A percentile compares a stretch with the other conserved stretches of the same genome.
phyloP scores from a whole-genome alignment of 306 rosid genomes.

The Oxytropis ochrocephala region DNA sequence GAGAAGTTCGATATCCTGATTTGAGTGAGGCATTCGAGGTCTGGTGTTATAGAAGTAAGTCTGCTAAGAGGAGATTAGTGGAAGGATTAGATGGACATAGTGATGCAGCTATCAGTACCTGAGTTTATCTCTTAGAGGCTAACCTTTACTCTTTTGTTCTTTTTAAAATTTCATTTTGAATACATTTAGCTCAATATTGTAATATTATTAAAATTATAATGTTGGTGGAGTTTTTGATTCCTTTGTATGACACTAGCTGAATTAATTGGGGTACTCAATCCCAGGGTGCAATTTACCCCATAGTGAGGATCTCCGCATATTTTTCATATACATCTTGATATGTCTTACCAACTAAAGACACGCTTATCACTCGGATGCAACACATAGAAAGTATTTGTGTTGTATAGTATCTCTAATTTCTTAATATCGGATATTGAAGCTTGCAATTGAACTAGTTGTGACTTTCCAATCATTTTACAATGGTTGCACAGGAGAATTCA shows the following conservation, averaged over 20 bases:
- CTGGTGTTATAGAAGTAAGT: conserved; percentile 90
- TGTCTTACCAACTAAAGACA: too few species aligned
- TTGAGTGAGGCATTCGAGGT: conserved; percentile 88
- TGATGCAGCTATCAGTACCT: conserved; percentile 33
- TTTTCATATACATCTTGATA: too few species aligned
- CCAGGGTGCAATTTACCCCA: accelerated
- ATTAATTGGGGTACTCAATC: too few species aligned
- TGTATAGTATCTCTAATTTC: too few species aligned
- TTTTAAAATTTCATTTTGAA: neutral
- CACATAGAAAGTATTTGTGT: too few species aligned
- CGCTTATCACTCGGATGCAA: too few species aligned
- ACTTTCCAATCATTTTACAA: too few species aligned
- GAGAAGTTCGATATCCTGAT: conserved; percentile 67
- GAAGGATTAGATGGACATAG: conserved; percentile 47
- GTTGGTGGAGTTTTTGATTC: neutral
- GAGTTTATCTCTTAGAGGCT: conserved; percentile 10
- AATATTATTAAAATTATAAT: neutral
- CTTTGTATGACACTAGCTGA: neutral
- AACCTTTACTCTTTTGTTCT: neutral
- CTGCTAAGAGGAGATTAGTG: conserved; percentile 78
- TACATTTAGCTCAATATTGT: conserved; percentile 6
- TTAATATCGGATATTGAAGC: too few species aligned
- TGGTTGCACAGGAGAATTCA: too few species aligned
- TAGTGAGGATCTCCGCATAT: too few species aligned
- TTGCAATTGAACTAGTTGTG: too few species aligned